Conservation (phyloP, 805 yeast genomes). For the Dipodascus albidus region DNA sequence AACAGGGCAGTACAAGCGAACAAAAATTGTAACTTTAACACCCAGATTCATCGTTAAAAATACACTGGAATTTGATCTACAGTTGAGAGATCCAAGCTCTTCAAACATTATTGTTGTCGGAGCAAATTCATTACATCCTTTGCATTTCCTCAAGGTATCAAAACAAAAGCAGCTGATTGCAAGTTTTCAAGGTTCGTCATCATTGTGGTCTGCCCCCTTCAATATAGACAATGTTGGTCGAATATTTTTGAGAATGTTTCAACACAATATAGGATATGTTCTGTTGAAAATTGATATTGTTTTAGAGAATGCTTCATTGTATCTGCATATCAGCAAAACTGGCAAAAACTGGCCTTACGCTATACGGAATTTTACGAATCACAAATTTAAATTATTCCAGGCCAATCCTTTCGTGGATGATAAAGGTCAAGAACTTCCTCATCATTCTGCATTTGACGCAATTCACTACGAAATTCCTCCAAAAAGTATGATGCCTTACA, state of each 20-base stretch:
- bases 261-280: constrained; percentile 45
- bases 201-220: constrained; percentile 84
- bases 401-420: constrained; percentile 61
- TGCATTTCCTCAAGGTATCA: constrained; percentile 43
- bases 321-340: constrained; percentile 63
- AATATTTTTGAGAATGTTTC: constrained; percentile 56
- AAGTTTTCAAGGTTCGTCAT: constrained; percentile 43
- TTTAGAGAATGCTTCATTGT: constrained; percentile 73
- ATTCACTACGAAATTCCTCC: constrained; percentile 74
- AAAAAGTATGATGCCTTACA: constrained; percentile 91
- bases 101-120: constrained; percentile 27
- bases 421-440: constrained; percentile 46
- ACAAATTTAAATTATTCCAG: constrained; percentile 81
- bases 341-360: constrained; percentile 85
- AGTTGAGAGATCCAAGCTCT: constrained; percentile 58
- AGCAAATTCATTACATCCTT: constrained; percentile 20
- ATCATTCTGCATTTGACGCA: constrained; percentile 56
- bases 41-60: constrained; percentile 78
- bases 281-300: constrained; percentile 62
- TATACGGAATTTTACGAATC: constrained; percentile 76
- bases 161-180: constrained; percentile 48
- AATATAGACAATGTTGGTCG: constrained; percentile 76
- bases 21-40: constrained; percentile 66
- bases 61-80: constrained; percentile 41
- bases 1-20: constrained; percentile 42